Conservation (phyloP, 106 monocot species). For the Cymbidium sinense region DNA sequence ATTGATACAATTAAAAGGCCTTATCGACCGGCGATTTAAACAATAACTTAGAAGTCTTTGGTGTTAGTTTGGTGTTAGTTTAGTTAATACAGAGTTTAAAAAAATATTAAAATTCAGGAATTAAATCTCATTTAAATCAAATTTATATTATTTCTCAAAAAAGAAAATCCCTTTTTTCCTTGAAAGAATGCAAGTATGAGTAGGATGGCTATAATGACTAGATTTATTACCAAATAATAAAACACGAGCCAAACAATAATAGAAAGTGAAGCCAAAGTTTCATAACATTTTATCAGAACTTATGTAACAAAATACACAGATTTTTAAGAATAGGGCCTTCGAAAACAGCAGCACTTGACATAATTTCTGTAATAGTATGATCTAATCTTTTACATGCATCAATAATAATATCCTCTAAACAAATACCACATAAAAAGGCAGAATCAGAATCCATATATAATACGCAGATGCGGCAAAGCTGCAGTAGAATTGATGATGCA, state of each 20-base stretch:
- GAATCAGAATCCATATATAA: not conserved
- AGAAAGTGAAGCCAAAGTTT: not conserved
- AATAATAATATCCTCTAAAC: not conserved
- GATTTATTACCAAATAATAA: not conserved
- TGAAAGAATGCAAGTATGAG: too few species aligned
- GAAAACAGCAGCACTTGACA: not conserved
- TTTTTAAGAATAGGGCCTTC: not conserved
- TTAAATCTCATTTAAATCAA: too few species aligned
- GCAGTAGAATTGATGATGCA: conserved; percentile 1
- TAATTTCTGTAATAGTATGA: not conserved
- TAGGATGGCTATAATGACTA: not conserved
- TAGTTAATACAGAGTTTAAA: too few species aligned
- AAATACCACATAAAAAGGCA: not conserved
- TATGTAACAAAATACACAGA: not conserved
- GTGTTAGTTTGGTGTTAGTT: too few species aligned
- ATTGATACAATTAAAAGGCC: too few species aligned
- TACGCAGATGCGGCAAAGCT: not conserved
- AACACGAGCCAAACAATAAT: not conserved
- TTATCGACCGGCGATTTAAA: too few species aligned
- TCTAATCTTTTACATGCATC: conserved; percentile 2
- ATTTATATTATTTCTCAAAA: too few species aligned
- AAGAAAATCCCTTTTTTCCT: too few species aligned
- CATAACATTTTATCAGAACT: not conserved
- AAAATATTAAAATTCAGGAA: too few species aligned
- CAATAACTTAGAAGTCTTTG: too few species aligned